Percentiles rank a stretch among this genome's conserved stretches.
phyloP scores from a whole-genome alignment of 192 early-diverging fungal species.

The Gaertneriomyces sp. region DNA sequence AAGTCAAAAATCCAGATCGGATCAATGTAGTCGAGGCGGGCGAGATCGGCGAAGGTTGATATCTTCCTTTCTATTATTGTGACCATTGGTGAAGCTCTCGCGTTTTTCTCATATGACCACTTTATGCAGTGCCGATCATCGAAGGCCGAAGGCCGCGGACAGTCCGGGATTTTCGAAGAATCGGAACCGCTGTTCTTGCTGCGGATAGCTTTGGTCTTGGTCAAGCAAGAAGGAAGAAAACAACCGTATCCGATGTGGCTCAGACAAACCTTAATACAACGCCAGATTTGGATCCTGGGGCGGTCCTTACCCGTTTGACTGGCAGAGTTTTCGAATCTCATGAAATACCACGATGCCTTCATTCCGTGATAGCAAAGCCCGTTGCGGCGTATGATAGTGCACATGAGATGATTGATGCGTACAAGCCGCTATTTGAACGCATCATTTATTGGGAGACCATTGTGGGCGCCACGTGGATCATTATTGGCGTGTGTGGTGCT shows the following conservation, averaged over 20 bases:
- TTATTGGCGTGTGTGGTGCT: slow-evolving; percentile 20
- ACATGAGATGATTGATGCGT: slow-evolving; percentile 10
- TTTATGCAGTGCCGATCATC: no score
- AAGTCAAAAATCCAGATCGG: no score
- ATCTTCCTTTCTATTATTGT: no score
- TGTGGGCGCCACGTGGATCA: slow-evolving; percentile 23
- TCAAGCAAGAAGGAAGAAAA: neutral
- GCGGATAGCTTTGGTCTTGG: no score
- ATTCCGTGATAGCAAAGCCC: neutral
- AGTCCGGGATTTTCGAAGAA: no score
- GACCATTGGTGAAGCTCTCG: no score
- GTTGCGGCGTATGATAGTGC: slow-evolving; percentile 21
- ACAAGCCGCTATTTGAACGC: slow-evolving; percentile 28
- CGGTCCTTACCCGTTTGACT: slow-evolving; percentile 20
- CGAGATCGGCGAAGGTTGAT: no score
- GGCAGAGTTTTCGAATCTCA: slow-evolving; percentile 29
- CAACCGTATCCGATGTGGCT: neutral
- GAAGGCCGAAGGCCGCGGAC: no score
- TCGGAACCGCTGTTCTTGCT: no score
- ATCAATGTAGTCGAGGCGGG: no score
- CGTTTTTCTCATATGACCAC: no score
- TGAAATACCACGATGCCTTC: slow-evolving; percentile 21
- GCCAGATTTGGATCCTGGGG: neutral
- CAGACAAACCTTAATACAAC: neutral
- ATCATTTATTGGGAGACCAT: slow-evolving; percentile 33